Base-by-base conservation (phyloP, 73 alveolate genomes). In the Symbiodinium pilosum region DNA sequence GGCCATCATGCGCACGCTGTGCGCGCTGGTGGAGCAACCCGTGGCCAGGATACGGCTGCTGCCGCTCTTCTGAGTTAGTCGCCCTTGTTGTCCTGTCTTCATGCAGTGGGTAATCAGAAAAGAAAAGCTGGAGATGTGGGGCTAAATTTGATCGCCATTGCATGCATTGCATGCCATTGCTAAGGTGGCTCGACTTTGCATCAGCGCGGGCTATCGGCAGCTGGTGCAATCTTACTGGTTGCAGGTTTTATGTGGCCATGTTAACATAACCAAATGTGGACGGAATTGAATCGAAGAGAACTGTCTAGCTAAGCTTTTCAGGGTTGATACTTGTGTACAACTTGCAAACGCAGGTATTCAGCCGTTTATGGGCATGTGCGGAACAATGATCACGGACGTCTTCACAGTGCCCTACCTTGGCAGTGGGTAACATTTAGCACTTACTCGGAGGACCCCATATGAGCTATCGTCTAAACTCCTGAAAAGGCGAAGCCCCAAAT, bases 161-260 rank as follows among this genome's bases (percentile, higher is more conserved):
- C 81, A n/a, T n/a, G 30, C 30, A 26, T 26, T 64, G 81, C 0
- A 28, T n/a, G n/a, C n/a, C 59, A 47, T 6, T 47, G 41, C 89
- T 32, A n/a, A 91, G 97, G 97, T 91, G 97, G 97, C 88, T 91
- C 44, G 97, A 91, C 44, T 91, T 91, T 32, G 97, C 89, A 34
- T 91, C 97, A 16, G 97, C 97, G 30, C 85, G 97, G 18, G 97
- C 97, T 16, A 34, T 91, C 18, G 97, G 97, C 96, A 36, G 30
- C 86, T 87, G 26, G n/a, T n/a, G n/a, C n/a, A n/a, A n/a, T n/a
- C n/a, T n/a, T n/a, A n/a, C n/a, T n/a, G n/a, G n/a, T n/a, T n/a
- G n/a, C n/a, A n/a, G n/a, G n/a, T n/a, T n/a, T n/a, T n/a, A n/a
- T n/a, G n/a, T n/a, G n/a, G n/a, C n/a, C n/a, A n/a, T n/a, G n/a